Base-by-base conservation (phyloP, 2,329 filamentous ascomycete species). In the Emydomyces testavorans region DNA sequence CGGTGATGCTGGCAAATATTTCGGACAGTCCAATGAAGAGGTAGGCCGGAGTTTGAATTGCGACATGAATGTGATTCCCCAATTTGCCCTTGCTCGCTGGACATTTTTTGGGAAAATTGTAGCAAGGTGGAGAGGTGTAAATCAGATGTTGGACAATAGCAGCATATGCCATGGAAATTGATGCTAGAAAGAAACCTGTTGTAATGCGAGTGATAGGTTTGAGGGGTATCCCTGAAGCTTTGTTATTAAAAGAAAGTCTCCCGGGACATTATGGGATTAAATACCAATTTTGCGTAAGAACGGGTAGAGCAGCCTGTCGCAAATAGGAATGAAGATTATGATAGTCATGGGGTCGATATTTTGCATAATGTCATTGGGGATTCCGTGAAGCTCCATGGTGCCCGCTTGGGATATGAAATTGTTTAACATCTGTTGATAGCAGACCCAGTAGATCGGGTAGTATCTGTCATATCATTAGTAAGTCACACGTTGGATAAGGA, bases 181-280 rank as follows among this genome's bases (percentile, higher is more conserved):
- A 69, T 13, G 76, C 81, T 48, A 83, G 71, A 54, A 79, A 62
- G 71, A 88, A 88, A 41, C 83, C 85, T 4, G 71, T 65, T 1
- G 81, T 74, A 65, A 89, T 87, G 62, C 80, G 80, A 70, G 82
- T 86, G 67, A 88, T 82, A 37, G 83, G 85, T 0, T 76, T 83
- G 69, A 87, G 85, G 48, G 71, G 69, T 59, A 87, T 73, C 34
- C 75, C 76, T 23, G 31, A 15, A 5, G 20, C 18, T 16, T 13
- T 26, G 31, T 49, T 37, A 44, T 36, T 11, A 18, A 2, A n/a
- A 18, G 11, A 11, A 16, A 34, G 18, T 18, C 16, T 24, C 2
- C 7, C 4, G 20, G 2, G 10, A 20, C 20, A 44, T 18, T 6
- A 5, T 23, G n/a, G 44, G 29, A 26, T 23, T 39, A n/a, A 34